These are phyloP conservation scores for Jamesozyma jinghongensis DNA, from an alignment of 805 yeast species.

Conservation along the genomic window DNA sequence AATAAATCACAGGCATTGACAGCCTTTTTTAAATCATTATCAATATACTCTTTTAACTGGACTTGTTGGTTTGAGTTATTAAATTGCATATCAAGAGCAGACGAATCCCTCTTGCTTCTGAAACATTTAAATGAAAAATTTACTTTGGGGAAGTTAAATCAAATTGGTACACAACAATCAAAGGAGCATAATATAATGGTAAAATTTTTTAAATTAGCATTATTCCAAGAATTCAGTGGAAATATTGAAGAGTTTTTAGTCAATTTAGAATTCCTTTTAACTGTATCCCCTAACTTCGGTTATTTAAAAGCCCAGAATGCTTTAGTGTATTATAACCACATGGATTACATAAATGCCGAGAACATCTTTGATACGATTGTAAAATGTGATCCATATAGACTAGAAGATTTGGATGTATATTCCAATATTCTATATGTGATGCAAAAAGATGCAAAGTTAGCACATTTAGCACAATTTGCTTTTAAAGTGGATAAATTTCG, in stretches of 20 bases:
- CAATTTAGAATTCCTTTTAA: slow-evolving; percentile 40
- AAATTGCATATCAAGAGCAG: slow-evolving; percentile 49
- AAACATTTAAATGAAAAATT: slow-evolving; percentile 31
- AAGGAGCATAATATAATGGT: slow-evolving; percentile 30
- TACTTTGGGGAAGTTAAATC: slow-evolving; percentile 8
- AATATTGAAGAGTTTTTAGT: slow-evolving; percentile 45
- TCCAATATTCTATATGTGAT: slow-evolving; percentile 93
- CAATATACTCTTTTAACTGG: slow-evolving; percentile 81
- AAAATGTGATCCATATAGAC: slow-evolving; percentile 65
- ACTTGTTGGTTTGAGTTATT: slow-evolving; percentile 81
- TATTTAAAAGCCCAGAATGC: slow-evolving; percentile 78
- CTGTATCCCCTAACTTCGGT: slow-evolving; percentile 60
- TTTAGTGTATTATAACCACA: slow-evolving; percentile 67
- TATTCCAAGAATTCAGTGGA: slow-evolving; percentile 73
- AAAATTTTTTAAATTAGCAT: slow-evolving; percentile 54
- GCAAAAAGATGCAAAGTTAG: slow-evolving; percentile 77
- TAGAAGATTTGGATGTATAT: slow-evolving; percentile 86
- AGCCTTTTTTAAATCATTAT: slow-evolving; percentile 50
- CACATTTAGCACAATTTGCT: slow-evolving; percentile 80
- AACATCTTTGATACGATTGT: slow-evolving; percentile 66
- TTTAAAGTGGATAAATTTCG: slow-evolving; percentile 74
- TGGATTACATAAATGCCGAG: slow-evolving; percentile 79
- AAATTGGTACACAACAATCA: slow-evolving; percentile 10
- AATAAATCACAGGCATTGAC: slow-evolving; percentile 53
- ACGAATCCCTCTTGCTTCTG: slow-evolving; percentile 44